Evolutionary conservation across 73 alveolate genomes (phyloP).

Genomic region (Breviolum minutum): DNA sequence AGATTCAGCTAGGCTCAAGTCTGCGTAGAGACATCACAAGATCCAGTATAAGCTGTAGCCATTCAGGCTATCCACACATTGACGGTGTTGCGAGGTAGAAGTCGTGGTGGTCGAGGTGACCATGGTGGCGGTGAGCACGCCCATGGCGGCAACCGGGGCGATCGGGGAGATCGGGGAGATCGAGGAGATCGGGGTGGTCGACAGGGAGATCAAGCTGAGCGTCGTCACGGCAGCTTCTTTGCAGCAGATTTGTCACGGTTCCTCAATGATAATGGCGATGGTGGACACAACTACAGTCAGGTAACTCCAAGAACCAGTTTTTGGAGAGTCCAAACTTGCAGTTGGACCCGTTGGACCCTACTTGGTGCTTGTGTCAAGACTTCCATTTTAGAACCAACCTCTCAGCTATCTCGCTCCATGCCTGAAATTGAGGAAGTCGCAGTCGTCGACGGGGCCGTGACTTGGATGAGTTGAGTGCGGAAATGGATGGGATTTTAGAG

Average conservation of each 20-base stretch:
- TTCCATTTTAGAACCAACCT: not conserved
- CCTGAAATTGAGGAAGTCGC: constrained; percentile 2
- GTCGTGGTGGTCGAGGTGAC: constrained; percentile 45
- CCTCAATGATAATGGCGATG: not conserved
- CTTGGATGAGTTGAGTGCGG: constrained; percentile 6
- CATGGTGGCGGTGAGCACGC: not conserved
- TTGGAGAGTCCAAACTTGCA: not conserved
- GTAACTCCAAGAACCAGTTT: not conserved
- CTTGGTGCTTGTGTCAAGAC: not conserved
- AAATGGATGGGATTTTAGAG: not conserved
- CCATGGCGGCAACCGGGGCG: not conserved
- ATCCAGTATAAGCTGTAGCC: no score
- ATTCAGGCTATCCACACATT: not conserved
- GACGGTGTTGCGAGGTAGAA: constrained; percentile 9
- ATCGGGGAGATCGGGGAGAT: constrained; percentile 36
- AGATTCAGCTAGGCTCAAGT: no score
- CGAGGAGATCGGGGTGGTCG: constrained; percentile 16
- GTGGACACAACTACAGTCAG: not conserved
- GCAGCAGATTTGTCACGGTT: not conserved
- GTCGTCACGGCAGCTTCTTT: constrained; percentile 23
- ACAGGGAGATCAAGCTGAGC: constrained; percentile 22
- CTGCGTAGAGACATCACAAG: no score
- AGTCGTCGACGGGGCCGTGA: constrained; percentile 38
- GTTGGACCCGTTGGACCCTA: not conserved
- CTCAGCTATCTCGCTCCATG: not conserved